A percentile compares a stretch with the other conserved stretches of the same genome.
These are phyloP conservation scores for Tausonia pullulans DNA, from an alignment of 1,284 basidiomycete genomes.

Conservation along the genomic window DNA sequence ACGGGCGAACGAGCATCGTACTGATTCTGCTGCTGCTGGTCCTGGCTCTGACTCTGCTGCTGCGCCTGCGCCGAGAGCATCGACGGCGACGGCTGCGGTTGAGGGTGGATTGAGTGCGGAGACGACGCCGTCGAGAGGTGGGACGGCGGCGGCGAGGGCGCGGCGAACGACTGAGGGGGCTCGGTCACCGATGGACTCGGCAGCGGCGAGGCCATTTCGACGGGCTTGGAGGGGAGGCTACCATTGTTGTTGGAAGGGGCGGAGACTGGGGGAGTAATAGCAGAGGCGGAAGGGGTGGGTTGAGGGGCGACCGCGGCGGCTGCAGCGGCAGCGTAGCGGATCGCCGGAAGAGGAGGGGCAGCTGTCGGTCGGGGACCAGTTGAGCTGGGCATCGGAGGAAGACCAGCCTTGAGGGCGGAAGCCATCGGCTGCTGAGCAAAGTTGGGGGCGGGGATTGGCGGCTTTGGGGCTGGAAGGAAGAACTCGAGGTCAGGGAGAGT, in stretches of 20 bases:
- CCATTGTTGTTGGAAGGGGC: conserved; percentile 11
- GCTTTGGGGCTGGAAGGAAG: conserved; percentile 42
- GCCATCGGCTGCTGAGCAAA: conserved; percentile 71
- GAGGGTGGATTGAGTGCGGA: too few relatives aligned
- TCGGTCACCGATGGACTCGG: conserved; percentile 56
- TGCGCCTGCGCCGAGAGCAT: not conserved
- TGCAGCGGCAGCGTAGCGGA: conserved; percentile 82
- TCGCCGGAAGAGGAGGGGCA: conserved; percentile 39
- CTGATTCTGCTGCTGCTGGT: not conserved
- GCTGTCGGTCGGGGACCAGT: conserved; percentile 22
- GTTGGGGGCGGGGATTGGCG: conserved; percentile 58
- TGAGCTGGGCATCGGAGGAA: conserved; percentile 32
- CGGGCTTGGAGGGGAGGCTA: too few relatives aligned
- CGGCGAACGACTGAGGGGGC: conserved; percentile 32
- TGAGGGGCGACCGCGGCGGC: conserved; percentile 57
- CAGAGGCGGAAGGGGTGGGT: conserved; percentile 24
- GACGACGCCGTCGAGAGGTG: conserved; percentile 10
- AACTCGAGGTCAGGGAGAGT: not conserved
- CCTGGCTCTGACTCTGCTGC: not conserved
- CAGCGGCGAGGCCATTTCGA: conserved; percentile 39
- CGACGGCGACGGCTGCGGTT: too few relatives aligned
- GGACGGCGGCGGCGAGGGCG: conserved; percentile 18
- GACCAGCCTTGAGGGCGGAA: conserved; percentile 58
- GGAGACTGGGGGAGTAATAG: conserved; percentile 20
- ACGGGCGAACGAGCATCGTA: not conserved